Evolutionary conservation across 805 yeast genomes (phyloP), one percentile per base, ranked within the genome.

Genomic region (Diddensiella transvaalensis): DNA sequence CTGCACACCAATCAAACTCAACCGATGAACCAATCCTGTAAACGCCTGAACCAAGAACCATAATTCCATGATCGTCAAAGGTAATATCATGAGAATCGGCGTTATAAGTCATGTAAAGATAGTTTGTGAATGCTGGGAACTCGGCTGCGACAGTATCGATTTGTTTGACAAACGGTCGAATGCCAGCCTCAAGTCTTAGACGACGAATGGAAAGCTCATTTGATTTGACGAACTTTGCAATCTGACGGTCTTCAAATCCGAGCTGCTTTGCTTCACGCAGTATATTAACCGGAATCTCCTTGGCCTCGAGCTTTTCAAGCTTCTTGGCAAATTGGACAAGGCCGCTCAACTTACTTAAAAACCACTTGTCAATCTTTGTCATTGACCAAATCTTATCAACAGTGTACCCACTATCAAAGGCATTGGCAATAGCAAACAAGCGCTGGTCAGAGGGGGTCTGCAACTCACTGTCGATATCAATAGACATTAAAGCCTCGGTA

Each of bases 1-100:
- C 99, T 41, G 98, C 98, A 81, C 99, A 91, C 97, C 98, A 91
- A 73, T 91, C 99, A 66, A 91, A 91, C 72, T 91, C 99, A 53
- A 91, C 99, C 24, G 98, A 91, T 3, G 98, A 93, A 61, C 99
- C 99, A 66, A 91, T 91, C 74, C 99, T 83, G 78, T 91, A 91
- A 40, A 93, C 99, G 78, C 99, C 99, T 3, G 97, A 89, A 57
- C 98, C 98, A 51, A 91, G 76, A 38, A 91, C 99, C 86, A 91
- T 87, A 44, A 86, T 84, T 68, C 97, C 97, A 56, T 89, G 82
- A 56, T 91, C 97, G 58, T 89, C 82, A 64, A 91, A 93, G n/a
- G 74, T 66, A 52, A 93, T 80, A 70, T 91, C 99, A 58, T 85
- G 83, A 30, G 85, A 71, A 58, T 86, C 89, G 42, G 96, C 98